These are phyloP conservation scores for Clathrospora elynae DNA, from an alignment of 2,329 filamentous ascomycete species.

Conservation along the genomic window DNA sequence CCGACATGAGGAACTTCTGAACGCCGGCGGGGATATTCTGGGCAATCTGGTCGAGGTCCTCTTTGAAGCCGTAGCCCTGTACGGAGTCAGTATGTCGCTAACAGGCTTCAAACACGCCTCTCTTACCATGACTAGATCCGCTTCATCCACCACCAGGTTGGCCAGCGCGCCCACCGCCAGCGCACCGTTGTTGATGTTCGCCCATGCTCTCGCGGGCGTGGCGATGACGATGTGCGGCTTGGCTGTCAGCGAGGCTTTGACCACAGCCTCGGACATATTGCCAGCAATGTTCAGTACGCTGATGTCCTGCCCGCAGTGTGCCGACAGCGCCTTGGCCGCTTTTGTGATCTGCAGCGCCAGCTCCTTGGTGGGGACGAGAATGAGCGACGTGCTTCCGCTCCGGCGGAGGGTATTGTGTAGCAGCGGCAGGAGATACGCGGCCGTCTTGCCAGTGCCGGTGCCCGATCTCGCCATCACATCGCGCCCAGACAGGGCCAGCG, in stretches of 20 bases:
- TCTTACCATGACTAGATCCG: conserved; percentile 86
- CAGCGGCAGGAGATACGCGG: conserved; percentile 91
- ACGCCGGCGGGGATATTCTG: conserved; percentile 80
- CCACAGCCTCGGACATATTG: conserved; percentile 87
- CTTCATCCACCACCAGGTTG: conserved; percentile 89
- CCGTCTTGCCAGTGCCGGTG: conserved; percentile 95
- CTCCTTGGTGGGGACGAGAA: conserved; percentile 93
- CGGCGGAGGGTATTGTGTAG: conserved; percentile 80
- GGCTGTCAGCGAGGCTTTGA: conserved; percentile 82
- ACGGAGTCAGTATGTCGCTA: too few species aligned
- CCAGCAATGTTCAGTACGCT: conserved; percentile 84
- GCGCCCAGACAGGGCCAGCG: conserved; percentile 81
- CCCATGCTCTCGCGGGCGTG: conserved; percentile 82
- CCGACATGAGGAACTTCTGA: conserved; percentile 92
- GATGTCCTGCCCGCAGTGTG: conserved; percentile 84
- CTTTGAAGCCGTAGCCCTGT: conserved; percentile 93
- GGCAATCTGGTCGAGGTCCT: conserved; percentile 81
- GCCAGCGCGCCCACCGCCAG: conserved; percentile 73
- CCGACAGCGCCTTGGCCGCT: conserved; percentile 74
- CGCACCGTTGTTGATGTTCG: conserved; percentile 74
- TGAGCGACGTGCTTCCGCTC: conserved; percentile 77
- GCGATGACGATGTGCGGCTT: conserved; percentile 88
- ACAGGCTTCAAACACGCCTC: too few species aligned
- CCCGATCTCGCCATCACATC: conserved; percentile 92
- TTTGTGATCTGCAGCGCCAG: conserved; percentile 89